These are phyloP conservation scores for Penicillium paxilli DNA, from an alignment of 495 filamentous ascomycete genomes.

Conservation along the genomic window DNA sequence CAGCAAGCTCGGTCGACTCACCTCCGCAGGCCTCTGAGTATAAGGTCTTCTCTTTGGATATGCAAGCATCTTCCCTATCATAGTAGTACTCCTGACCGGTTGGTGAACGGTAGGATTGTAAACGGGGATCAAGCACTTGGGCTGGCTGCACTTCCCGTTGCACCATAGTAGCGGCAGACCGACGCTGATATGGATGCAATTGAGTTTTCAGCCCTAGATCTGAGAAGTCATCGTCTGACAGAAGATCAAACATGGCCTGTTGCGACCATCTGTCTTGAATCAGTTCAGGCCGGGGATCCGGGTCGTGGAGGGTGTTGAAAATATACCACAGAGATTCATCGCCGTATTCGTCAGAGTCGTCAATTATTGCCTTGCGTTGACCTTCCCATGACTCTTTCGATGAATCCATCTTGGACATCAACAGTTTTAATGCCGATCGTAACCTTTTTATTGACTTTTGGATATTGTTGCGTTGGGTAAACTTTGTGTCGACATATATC, in stretches of 20 bases:
- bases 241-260: conserved; percentile 61
- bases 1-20: conserved; percentile 7
- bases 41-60: conserved; percentile 60
- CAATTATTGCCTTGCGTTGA: conserved; percentile 3
- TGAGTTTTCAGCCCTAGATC: conserved; percentile 64
- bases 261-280: conserved; percentile 57
- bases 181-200: conserved; percentile 77
- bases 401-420: conserved; percentile 59
- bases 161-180: conserved; percentile 82
- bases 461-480: conserved; percentile 57
- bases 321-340: conserved; percentile 73
- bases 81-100: conserved; percentile 67
- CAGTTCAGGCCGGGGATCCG: conserved; percentile 53
- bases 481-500: conserved; percentile 67
- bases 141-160: conserved; percentile 72
- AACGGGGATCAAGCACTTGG: conserved; percentile 70
- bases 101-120: conserved; percentile 58
- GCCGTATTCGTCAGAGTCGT: conserved; percentile 26
- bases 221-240: conserved; percentile 39
- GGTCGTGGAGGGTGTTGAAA: conserved; percentile 83
- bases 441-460: conserved; percentile 39
- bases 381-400: conserved; percentile 59
- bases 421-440: conserved; percentile 41
- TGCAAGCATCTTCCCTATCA: conserved; percentile 60
- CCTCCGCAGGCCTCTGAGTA: conserved; percentile 81